Evolutionary conservation across 2,329 filamentous ascomycete species (phyloP).

Genomic region (Hysterium pulicare): DNA sequence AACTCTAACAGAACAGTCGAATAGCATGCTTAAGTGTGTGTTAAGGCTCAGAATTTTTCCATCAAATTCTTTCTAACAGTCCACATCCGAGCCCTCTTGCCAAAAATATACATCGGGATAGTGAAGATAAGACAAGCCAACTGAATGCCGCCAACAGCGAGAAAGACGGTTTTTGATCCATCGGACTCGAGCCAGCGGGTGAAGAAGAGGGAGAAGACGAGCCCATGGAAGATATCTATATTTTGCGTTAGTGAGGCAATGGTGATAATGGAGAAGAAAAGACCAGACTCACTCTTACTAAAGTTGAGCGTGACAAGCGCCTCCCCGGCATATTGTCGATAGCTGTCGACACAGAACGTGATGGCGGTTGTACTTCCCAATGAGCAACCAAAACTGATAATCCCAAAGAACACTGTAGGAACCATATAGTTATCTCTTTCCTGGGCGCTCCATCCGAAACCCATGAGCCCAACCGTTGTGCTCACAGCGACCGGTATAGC

Average conservation of each 20-base stretch:
- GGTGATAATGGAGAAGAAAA: too few relatives aligned
- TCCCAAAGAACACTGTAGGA: constrained; percentile 87
- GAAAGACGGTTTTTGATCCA: constrained; percentile 73
- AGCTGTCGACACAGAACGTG: constrained; percentile 91
- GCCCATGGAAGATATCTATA: constrained; percentile 75
- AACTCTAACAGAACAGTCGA: too few relatives aligned
- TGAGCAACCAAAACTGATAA: constrained; percentile 89
- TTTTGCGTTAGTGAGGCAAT: too few relatives aligned
- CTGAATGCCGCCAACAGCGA: constrained; percentile 84
- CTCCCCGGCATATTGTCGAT: constrained; percentile 89
- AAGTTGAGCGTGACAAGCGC: constrained; percentile 93
- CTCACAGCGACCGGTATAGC: constrained; percentile 72
- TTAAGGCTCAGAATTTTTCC: constrained; percentile 79
- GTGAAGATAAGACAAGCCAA: constrained; percentile 69
- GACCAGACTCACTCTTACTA: constrained; percentile 70
- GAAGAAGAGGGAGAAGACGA: constrained; percentile 84
- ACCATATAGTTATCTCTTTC: constrained; percentile 79
- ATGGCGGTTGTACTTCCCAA: constrained; percentile 88
- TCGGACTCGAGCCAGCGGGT: constrained; percentile 75
- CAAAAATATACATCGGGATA: constrained; percentile 91
- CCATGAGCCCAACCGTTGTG: constrained; percentile 84
- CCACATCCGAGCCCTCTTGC: constrained; percentile 91
- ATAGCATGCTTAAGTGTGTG: too few relatives aligned
- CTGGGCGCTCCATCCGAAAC: constrained; percentile 89
- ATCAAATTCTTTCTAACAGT: constrained; percentile 82